Evolutionary conservation across 306 rosid genomes (phyloP).

Genomic region (Adenanthera pavonina): DNA sequence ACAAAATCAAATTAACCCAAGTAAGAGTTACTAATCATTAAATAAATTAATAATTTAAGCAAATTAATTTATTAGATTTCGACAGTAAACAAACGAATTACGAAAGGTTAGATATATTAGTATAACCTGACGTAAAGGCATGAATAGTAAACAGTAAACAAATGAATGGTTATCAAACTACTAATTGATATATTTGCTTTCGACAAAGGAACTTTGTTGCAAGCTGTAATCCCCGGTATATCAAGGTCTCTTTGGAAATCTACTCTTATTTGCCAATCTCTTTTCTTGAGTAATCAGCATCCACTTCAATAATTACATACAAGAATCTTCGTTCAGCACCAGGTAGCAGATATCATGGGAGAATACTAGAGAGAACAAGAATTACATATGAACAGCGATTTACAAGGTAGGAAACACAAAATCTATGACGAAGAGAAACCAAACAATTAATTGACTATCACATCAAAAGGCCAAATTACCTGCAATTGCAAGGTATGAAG

Average conservation of each 20-base stretch:
- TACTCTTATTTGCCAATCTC: constrained; percentile 55
- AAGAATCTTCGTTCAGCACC: not conserved
- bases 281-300: not conserved
- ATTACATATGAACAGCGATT: not conserved
- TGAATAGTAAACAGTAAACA: not conserved
- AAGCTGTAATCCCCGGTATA: constrained; percentile 8
- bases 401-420: not conserved
- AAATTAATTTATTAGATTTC: not conserved
- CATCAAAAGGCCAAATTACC: constrained; percentile 48
- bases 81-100: too few species aligned
- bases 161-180: not conserved
- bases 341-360: not conserved
- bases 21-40: not conserved
- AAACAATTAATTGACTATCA: not conserved
- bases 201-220: constrained; percentile 1
- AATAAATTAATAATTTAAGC: not conserved
- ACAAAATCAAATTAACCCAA: not conserved
- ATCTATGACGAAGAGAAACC: not conserved
- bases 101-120: too few species aligned
- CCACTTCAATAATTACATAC: not conserved
- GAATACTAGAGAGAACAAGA: not conserved
- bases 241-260: constrained; percentile 68
- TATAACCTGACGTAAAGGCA: not conserved
- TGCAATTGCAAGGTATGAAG: constrained; percentile 92
- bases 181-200: not conserved